Base-by-base conservation (phyloP, 106 monocot species). In the Dendrobium chrysotoxum region DNA sequence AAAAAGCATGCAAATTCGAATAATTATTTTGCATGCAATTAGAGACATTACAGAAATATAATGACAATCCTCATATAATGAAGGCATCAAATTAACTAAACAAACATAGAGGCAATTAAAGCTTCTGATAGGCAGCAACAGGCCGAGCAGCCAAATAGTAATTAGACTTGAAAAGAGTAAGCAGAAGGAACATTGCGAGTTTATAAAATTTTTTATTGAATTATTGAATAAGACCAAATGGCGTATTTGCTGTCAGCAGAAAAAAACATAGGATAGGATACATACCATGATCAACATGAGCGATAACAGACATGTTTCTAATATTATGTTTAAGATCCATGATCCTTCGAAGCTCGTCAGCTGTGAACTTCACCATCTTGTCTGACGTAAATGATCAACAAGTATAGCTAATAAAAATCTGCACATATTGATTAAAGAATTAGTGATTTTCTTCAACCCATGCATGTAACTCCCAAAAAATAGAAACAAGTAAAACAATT, bases 341-440 rank as follows among this genome's bases (percentile, higher is more conserved):
- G 78, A 86, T 89, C 76, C 84, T 80, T 11, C 89, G 89, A 39
- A 89, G 86, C 86, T 80, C 84, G 40, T 89, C 89, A 3, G 75
- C 89, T 68, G 84, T 89, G 66, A 89, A 86, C 84, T 87, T 89
- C 86, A 89, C 86, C 89, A 87, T 87, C 87, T 84, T 87, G 82
- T 26, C 41, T 39, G 23, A 46, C 46, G 61, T 53, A 57, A 53
- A 77, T 4, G 30, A 39, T 80, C 46, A 75, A 75, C 76, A 25
- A 20, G 41, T 4, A 13, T 2, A 46, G 26, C 26, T 23, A 76
- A 25, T 45, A 8, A 35, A 75, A 47, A 76, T 16, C 76, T 76
- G 76, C 28, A 76, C 23, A 50, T 2, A 35, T 28, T 47, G 13
- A 26, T 46, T 12, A 25, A 28, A 50, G 50, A 0, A 25, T 76